Percentiles rank a stretch among this genome's conserved stretches.
phyloP scores from a whole-genome alignment of 768 basidiomycete species.

The Trametes meyenii region DNA sequence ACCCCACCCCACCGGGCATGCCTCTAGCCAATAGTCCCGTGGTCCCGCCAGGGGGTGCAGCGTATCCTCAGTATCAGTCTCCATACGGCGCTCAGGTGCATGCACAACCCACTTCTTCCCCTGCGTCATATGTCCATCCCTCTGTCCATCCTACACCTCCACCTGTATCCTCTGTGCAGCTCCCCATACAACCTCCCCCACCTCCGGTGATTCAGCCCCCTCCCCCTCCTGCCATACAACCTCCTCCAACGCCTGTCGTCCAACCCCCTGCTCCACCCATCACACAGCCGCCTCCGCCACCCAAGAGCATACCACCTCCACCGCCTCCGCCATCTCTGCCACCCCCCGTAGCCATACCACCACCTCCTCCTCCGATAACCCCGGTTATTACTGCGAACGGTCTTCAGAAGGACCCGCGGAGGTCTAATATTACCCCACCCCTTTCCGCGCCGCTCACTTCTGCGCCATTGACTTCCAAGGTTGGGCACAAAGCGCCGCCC shows the following conservation, averaged over 20 bases:
- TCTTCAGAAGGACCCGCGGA: neutral
- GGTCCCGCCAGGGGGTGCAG: neutral
- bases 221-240: neutral
- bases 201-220: neutral
- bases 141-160: neutral
- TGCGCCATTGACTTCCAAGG: no score
- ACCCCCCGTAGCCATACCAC: neutral
- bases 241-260: neutral
- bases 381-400: neutral
- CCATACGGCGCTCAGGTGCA: neutral
- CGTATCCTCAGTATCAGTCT: conserved; percentile 1
- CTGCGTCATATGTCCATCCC: neutral
- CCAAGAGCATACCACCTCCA: neutral
- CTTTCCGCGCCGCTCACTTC: no score
- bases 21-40: neutral
- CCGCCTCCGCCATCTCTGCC: neutral
- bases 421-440: neutral
- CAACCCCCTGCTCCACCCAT: neutral
- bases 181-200: neutral
- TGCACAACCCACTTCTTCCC: neutral
- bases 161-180: neutral
- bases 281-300: conserved; percentile 4
- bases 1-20: neutral
- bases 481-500: conserved; percentile 1
- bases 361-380: neutral